Base-by-base conservation (phyloP, 148 eudicot genomes). In the Salicornia ramosissima region DNA sequence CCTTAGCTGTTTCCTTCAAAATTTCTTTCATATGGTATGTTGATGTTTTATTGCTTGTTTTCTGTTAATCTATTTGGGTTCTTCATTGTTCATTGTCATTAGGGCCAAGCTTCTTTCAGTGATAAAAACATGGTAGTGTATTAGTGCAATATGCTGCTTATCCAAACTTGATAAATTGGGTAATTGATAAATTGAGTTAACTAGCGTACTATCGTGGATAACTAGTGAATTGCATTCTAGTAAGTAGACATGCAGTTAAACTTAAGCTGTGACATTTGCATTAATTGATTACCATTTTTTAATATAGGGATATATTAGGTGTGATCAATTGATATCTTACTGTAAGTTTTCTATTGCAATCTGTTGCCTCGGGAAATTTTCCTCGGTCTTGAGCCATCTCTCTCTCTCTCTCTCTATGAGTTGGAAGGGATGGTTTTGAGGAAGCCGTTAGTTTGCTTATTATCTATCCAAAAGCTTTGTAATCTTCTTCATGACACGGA, bases 21-120 rank as follows among this genome's bases (percentile, higher is more conserved):
- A 86, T 78, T 77, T 91, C 81, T 75, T 86, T 60, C 87, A 80
- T 59, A 51, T 83, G 97, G 97, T 95, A 91, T 74, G 91, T 46
- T 75, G 33, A 77, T 70, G 31, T 3, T 63, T 58, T 61, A 28
- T 50, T 66, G 52, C 26, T 68, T 25, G 26, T 73, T 43, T 30
- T 36, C 14, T 18, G 8, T 36, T 36, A 36, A 36, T 36, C 40
- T 36, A n/a, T 11, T 53, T 67, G 40, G 19, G 5, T 36, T 53
- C 40, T n/a, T 54, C 10, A 24, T 64, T 18, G 24, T 28, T 63
- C 53, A 11, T 52, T 58, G 29, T 60, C 15, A 33, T 29, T 30
- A 45, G 52, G 30, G 40, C 21, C 34, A 10, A 16, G 26, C 8
- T 11, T 4, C 40, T 31, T 46, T 14, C n/a, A n/a, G n/a, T n/a